Evolutionary conservation across 2,329 filamentous ascomycete species (phyloP).

Genomic region (Pyricularia sp.): DNA sequence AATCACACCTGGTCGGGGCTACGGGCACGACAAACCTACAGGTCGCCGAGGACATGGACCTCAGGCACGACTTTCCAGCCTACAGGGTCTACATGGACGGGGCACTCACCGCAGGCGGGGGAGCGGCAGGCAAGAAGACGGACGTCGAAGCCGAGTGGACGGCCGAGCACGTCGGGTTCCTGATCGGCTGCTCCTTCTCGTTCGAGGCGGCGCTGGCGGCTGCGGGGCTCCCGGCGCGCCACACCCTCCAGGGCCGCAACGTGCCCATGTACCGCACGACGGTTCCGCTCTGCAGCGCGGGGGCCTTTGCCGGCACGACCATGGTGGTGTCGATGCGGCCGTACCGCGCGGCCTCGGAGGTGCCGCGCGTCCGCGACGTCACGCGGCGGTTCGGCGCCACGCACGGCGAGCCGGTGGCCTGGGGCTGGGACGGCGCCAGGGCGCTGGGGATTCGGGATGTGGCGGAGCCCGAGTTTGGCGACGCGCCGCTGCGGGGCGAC

Average conservation of each 20-base stretch:
- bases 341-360: constrained; percentile 33
- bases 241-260: constrained; percentile 36
- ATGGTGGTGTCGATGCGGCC: constrained; percentile 57
- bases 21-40: constrained; percentile 10
- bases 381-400: constrained; percentile 45
- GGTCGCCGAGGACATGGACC: constrained; percentile 36
- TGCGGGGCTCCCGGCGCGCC: constrained; percentile 41
- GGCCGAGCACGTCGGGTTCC: constrained; percentile 48
- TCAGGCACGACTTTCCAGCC: constrained; percentile 46
- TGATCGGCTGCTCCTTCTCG: constrained; percentile 55
- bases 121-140: constrained; percentile 18
- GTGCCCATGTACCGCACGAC: constrained; percentile 54
- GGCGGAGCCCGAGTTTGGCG: constrained; percentile 46
- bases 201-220: constrained; percentile 48
- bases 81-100: constrained; percentile 50
- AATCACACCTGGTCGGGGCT: constrained; percentile 8
- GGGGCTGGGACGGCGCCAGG: constrained; percentile 14
- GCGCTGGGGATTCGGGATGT: constrained; percentile 45
- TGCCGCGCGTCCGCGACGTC: constrained; percentile 43
- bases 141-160: constrained; percentile 45
- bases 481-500: constrained; percentile 25
- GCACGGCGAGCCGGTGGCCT: constrained; percentile 46
- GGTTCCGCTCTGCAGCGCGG: constrained; percentile 45
- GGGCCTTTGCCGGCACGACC: constrained; percentile 43
- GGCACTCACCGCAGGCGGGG: constrained; percentile 24